These are phyloP conservation scores for Iris macrosiphon DNA, from an alignment of 106 monocot genomes.

Conservation along the genomic window DNA sequence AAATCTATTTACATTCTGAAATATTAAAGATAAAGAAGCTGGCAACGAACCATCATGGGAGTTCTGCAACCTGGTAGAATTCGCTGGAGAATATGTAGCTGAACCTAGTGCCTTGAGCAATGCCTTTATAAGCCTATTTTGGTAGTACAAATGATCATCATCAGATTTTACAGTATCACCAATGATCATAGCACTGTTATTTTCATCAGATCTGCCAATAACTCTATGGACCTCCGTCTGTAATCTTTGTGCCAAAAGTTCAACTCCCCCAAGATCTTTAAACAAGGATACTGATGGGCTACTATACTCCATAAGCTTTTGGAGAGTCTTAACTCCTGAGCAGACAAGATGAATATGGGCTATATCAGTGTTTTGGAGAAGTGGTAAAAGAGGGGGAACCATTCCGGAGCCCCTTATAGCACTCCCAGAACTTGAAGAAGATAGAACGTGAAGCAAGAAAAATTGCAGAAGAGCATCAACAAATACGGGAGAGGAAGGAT, in stretches of 20 bases:
- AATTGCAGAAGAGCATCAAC: conserved; percentile 96
- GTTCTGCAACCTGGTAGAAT: conserved; percentile 66
- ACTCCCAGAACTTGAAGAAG: conserved; percentile 94
- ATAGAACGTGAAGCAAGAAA: conserved; percentile 87
- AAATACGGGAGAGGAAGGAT: conserved; percentile 80
- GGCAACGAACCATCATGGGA: conserved; percentile 55
- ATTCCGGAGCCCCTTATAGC: conserved; percentile 77
- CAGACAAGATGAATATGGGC: conserved; percentile 81
- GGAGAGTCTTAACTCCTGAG: conserved; percentile 84
- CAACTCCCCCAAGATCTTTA: conserved; percentile 92
- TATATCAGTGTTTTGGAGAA: conserved; percentile 67
- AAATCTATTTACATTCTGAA: conserved; percentile 69
- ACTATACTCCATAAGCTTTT: conserved; percentile 95
- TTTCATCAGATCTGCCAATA: conserved; percentile 39
- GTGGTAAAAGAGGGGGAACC: conserved; percentile 80
- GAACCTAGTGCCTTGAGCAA: conserved; percentile 90
- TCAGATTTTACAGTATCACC: conserved; percentile 50
- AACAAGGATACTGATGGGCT: conserved; percentile 84
- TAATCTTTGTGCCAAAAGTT: conserved; percentile 73
- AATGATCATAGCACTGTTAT: conserved; percentile 38
- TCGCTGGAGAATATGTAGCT: conserved; percentile 91
- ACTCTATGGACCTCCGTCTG: conserved; percentile 79
- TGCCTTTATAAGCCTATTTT: conserved; percentile 85
- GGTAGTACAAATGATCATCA: conserved; percentile 62
- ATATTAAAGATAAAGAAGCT: conserved; percentile 67